Evolutionary conservation across 495 filamentous ascomycete genomes (phyloP), one percentile per base, ranked within the genome.

Genomic region (Lasiosphaeria ovina): DNA sequence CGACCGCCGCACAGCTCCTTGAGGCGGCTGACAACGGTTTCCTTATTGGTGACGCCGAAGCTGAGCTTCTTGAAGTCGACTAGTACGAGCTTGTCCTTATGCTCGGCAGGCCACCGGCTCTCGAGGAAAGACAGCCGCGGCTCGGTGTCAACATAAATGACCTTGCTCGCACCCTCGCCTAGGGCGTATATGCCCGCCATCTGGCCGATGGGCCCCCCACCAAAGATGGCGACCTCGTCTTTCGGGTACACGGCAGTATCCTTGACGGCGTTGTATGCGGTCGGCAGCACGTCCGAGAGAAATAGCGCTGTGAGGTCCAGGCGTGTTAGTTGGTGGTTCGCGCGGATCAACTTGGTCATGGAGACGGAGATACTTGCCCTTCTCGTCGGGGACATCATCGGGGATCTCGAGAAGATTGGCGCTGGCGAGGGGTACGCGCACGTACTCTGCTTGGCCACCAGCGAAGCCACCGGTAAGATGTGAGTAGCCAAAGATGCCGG

Each of bases 391-490:
- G 0, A 97, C 88, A 57, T 83, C 81, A 50, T 89, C 86, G 6
- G 93, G 92, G 4, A 95, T 82, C 58, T 85, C 84, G 7, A 97
- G 81, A 17, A 96, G 79, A 64, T 96, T 96, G 61, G 87, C 83
- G 54, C 95, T 89, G n/a, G 83, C 93, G 24, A 85, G 83, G 0
- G 93, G 92, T 9, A 95, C 90, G 0, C 93, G 85, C 8, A 90
- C 84, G 60, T 92, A 96, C 72, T 97, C 93, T 9, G 92, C 89
- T 69, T 96, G 92, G 0, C 92, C 91, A 47, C 92, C 92, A 10
- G 92, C 90, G 68, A 92, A 97, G 3, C 93, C 93, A 3, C 92
- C 91, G 0, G 89, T 90, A 67, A 96, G 89, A 63, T 85, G 87
- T n/a, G 78, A 81, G 72, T 89, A 90, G 0, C 87, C 86, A 63